These are phyloP conservation scores for Hortaea werneckii DNA, from an alignment of 2,329 filamentous ascomycete genomes.

Conservation along the genomic window DNA sequence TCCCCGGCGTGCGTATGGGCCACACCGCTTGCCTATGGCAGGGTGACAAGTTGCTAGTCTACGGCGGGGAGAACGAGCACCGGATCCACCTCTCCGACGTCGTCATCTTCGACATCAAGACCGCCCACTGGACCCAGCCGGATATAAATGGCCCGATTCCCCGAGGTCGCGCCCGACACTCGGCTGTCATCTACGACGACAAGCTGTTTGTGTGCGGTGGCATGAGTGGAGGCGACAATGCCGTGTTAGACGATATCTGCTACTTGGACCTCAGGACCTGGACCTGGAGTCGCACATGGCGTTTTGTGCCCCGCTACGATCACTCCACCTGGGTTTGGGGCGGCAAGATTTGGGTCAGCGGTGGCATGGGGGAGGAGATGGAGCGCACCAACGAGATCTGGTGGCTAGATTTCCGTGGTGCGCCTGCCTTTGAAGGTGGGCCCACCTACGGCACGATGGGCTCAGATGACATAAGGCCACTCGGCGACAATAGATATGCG, in stretches of 20 bases:
- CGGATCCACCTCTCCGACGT: constrained; percentile 90
- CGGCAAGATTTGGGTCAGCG: constrained; percentile 91
- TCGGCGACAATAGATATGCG: constrained; percentile 19
- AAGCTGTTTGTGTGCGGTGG: constrained; percentile 93
- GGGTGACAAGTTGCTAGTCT: constrained; percentile 90
- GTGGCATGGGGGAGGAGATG: constrained; percentile 90
- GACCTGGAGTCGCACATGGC: constrained; percentile 95
- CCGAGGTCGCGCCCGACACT: constrained; percentile 83
- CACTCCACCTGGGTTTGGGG: constrained; percentile 91
- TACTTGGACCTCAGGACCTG: constrained; percentile 95
- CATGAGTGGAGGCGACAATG: constrained; percentile 86
- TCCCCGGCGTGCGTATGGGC: constrained; percentile 96
- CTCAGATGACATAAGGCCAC: constrained; percentile 24
- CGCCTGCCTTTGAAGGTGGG: constrained; percentile 57
- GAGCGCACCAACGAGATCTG: constrained; percentile 92
- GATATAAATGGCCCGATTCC: constrained; percentile 75
- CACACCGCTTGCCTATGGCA: constrained; percentile 92
- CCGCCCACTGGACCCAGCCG: constrained; percentile 90
- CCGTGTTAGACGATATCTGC: constrained; percentile 90
- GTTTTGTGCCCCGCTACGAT: constrained; percentile 88
- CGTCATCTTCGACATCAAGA: constrained; percentile 90
- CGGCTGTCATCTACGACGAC: constrained; percentile 88
- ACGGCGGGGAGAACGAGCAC: constrained; percentile 96
- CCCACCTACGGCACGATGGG: constrained; percentile 21
- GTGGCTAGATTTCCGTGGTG: constrained; percentile 93